Base-by-base conservation (phyloP, 768 basidiomycete genomes). In the Aureoboletus auriporus region DNA sequence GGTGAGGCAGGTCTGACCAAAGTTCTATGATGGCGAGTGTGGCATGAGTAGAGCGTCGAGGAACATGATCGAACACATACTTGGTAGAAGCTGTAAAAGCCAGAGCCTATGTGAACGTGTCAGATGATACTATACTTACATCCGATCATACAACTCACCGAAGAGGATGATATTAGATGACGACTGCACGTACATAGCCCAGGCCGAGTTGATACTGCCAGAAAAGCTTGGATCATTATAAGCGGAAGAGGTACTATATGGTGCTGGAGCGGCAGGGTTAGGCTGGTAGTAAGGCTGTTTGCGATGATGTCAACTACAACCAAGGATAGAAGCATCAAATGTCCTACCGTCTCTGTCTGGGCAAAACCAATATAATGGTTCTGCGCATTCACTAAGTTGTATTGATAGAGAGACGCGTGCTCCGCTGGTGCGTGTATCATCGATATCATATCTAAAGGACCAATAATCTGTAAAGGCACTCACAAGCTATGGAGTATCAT, bases 351-450 rank as follows among this genome's bases (percentile, higher is more conserved):
- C 55, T 79, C 78, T 1, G 77, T 79, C 53, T 80, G 78, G 12
- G 71, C 71, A 37, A 79, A 56, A 0, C 76, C 77, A 8, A 77
- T 68, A 46, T 72, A 80, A 54, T 79, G 73, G 52, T 77, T 69
- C 42, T 61, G 53, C 1, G 79, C 75, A 28, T 67, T 67, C 40
- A 49, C 63, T 34, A 80, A 46, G 47, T 64, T 70, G 54, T 80
- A 79, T 46, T 80, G 76, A 52, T 76, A 79, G 11, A 78, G 56
- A 28, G 60, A 60, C 34, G 71, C 68, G 39, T 79, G 78, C 57
- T 78, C 78, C 26, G 75, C 74, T 64, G 42, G 28, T 6, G n/a
- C n/a, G n/a, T n/a, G 28, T 16, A 13, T 31, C 39, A 31, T 51
- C 11, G 5, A 33, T 42, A 39, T 14, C 2, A 1, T 10, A 42